A percentile compares a stretch with the other conserved stretches of the same genome.
Evolutionary conservation across 2,329 filamentous ascomycete genomes (phyloP).

Genomic region (Exophiala alcalophila): DNA sequence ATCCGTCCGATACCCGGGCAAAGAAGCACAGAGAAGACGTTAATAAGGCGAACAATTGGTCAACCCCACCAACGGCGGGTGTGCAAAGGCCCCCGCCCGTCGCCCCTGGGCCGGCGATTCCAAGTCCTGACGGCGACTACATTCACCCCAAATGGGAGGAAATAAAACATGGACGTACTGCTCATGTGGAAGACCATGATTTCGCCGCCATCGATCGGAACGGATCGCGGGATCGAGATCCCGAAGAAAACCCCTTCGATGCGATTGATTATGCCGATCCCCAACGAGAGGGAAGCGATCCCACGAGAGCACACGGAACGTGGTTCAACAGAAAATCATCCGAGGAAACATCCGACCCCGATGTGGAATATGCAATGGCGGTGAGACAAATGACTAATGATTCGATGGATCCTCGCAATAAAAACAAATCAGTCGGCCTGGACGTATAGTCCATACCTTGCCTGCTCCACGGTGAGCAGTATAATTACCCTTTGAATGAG

Average conservation of each 20-base stretch:
- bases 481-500: too few relatives aligned
- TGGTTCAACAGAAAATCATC: constrained; percentile 23
- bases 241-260: constrained; percentile 26
- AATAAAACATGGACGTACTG: constrained; percentile 16
- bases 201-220: constrained; percentile 19
- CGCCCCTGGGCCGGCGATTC: constrained; percentile 14
- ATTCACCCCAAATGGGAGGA: constrained; percentile 21
- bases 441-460: too few relatives aligned
- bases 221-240: constrained; percentile 29
- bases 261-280: constrained; percentile 27
- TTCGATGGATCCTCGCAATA: constrained; percentile 20
- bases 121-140: constrained; percentile 22
- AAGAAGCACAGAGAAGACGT: constrained; percentile 27
- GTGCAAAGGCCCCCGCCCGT: constrained; percentile 19
- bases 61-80: constrained; percentile 16
- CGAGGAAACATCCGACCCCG: constrained; percentile 24
- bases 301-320: constrained; percentile 15
- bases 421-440: constrained; percentile 12
- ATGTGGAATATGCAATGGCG: constrained; percentile 29
- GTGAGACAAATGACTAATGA: constrained; percentile 27
- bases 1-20: constrained; percentile 20
- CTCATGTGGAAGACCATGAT: constrained; percentile 21
- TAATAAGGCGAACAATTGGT: constrained; percentile 25
- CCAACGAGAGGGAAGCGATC: constrained; percentile 25
- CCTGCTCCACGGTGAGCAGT: too few relatives aligned